These are phyloP conservation scores for Oenanthe sinensis DNA, from an alignment of 129 eudicot species.

Conservation along the genomic window DNA sequence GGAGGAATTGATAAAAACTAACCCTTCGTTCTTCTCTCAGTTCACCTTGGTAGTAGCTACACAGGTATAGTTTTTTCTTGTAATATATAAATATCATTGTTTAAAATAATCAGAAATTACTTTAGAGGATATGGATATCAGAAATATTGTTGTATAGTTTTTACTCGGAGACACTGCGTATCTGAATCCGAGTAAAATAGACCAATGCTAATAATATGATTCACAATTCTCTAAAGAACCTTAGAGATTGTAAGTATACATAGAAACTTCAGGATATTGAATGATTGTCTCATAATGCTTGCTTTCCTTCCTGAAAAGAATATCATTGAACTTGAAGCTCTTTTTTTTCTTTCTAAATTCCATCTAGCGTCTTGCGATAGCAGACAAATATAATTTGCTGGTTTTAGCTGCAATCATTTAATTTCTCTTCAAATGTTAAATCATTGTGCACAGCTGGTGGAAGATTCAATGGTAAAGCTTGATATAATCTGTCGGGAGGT, in stretches of 20 bases:
- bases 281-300: too few species aligned
- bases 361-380: background rate
- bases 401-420: background rate
- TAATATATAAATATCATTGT: background rate
- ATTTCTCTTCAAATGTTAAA: conserved; percentile 1
- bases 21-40: conserved; percentile 90
- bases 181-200: too few species aligned
- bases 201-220: too few species aligned
- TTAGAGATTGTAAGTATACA: background rate
- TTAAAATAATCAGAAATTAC: background rate
- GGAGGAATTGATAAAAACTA: conserved; percentile 56
- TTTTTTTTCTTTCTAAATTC: background rate
- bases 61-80: conserved; percentile 45
- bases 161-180: too few species aligned
- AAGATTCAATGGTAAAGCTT: conserved; percentile 80
- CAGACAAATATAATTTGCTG: background rate
- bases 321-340: background rate
- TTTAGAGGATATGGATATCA: background rate
- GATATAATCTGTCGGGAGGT: conserved; percentile 85
- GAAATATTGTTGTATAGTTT: too few species aligned
- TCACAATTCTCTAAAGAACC: too few species aligned
- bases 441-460: conserved; percentile 54
- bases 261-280: background rate
- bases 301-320: too few species aligned
- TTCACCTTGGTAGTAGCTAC: conserved; percentile 91